Base-by-base conservation (phyloP, 345 rosid genomes). In the Nasturtium officinale region DNA sequence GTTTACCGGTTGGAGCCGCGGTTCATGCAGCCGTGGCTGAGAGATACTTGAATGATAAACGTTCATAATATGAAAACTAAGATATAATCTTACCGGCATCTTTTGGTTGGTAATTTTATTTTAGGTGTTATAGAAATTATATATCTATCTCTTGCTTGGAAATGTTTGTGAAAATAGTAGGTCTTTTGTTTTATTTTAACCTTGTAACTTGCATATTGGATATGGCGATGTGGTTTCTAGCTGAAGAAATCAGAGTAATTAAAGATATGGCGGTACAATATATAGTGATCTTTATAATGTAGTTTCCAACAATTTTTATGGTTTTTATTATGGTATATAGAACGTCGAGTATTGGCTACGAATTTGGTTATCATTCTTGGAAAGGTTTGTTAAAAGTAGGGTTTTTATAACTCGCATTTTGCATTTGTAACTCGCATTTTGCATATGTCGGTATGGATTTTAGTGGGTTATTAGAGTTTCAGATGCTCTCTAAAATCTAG, bases 21-120 rank as follows among this genome's bases (percentile, higher is more conserved):
- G 76, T 85, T 51, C 98, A 92, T 61, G 96, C 96, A 2, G 74
- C 87, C 7, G 81, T 92, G 48, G 98, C 96, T 10, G 98, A 90
- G 75, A 87, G 96, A 78, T 92, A 87, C 76, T 86, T 92, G 28
- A 78, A 74, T 51, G 88, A 83, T 78, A 72, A 79, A 67, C 26
- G 7, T 63, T 50, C 5, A 30, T 55, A 30, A 62, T 16, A 38
- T 29, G 65, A 23, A 40, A n/a, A n/a, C n/a, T n/a, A 2, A 17
- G 25, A 46, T 11, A 46, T 6, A 59, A 67, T 6, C 61, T 25
- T 58, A 61, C 47, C n/a, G 1, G 17, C 0, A 9, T 12, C 25
- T 33, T 32, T 6, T 59, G 16, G 63, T 21, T 69, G 40, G n/a
- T n/a, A n/a, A 7, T 54, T 45, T 54, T 61, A 16, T 47, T 70